These are phyloP conservation scores for Zasmidium citrigriseum DNA, from an alignment of 2,329 filamentous ascomycete species.

Conservation along the genomic window DNA sequence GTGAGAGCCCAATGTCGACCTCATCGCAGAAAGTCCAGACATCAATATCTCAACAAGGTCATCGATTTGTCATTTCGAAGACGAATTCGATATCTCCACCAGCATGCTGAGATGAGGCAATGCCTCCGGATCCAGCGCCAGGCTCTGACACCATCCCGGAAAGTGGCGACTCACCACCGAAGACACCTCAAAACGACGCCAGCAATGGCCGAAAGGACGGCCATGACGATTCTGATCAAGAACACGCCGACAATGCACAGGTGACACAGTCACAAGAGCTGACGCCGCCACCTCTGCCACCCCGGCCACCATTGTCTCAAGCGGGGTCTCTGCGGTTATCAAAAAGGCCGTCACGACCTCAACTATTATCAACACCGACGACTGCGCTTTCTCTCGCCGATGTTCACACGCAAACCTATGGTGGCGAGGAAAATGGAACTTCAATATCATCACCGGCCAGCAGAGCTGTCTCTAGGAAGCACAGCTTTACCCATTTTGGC, in stretches of 20 bases:
- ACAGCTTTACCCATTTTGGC: conserved; percentile 40
- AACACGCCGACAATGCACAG: neutral
- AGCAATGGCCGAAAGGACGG: neutral
- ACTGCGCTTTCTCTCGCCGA: conserved; percentile 83
- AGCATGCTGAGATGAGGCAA: conserved; percentile 18
- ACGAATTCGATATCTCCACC: no score
- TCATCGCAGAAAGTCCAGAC: no score
- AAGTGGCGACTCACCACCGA: conserved; percentile 1
- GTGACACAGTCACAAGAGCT: conserved; percentile 30
- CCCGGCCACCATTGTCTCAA: conserved; percentile 31
- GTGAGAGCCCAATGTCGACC: no score
- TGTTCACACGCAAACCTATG: conserved; percentile 71
- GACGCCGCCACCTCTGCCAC: conserved; percentile 40
- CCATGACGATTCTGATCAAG: neutral
- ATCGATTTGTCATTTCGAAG: no score
- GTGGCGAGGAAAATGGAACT: conserved; percentile 51
- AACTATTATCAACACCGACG: conserved; percentile 66
- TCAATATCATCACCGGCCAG: conserved; percentile 30
- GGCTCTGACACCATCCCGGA: conserved; percentile 7
- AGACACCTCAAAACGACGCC: neutral
- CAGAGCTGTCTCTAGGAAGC: conserved; percentile 40
- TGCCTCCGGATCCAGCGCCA: conserved; percentile 18
- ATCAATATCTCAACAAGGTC: no score
- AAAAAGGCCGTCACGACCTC: conserved; percentile 40
- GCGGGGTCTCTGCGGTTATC: conserved; percentile 34